Evolutionary conservation across 2,329 filamentous ascomycete genomes (phyloP).

Genomic region (Aspergillus candidus): DNA sequence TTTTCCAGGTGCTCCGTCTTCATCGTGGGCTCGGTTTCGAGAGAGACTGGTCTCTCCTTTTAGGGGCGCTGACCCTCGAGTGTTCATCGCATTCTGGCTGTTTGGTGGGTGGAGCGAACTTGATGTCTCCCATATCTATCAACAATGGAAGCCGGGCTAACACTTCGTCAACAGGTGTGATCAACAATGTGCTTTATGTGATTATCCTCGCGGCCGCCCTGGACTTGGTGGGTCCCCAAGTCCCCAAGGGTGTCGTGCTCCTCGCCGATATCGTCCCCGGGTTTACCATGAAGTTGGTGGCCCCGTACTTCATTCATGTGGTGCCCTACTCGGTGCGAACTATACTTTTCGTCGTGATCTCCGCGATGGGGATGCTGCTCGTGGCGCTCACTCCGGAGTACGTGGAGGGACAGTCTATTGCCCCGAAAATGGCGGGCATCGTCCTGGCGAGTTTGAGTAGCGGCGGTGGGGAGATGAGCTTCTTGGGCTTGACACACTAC

Average conservation of each 20-base stretch:
- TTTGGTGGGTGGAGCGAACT: slow-evolving; percentile 61
- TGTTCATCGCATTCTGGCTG: slow-evolving; percentile 82
- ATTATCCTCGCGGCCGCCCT: slow-evolving; percentile 93
- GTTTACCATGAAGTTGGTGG: slow-evolving; percentile 79
- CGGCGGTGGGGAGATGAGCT: slow-evolving; percentile 84
- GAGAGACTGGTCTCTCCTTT: slow-evolving; percentile 60
- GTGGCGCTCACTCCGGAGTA: slow-evolving; percentile 69
- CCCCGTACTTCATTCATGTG: slow-evolving; percentile 87
- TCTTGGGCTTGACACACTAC: slow-evolving; percentile 85
- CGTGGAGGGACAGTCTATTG: slow-evolving; percentile 55
- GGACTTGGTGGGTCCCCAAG: slow-evolving; percentile 78
- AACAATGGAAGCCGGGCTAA: no score
- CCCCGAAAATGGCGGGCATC: slow-evolving; percentile 73
- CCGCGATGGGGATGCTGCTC: slow-evolving; percentile 79
- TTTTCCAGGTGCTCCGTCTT: slow-evolving; percentile 52
- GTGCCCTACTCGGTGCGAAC: slow-evolving; percentile 75
- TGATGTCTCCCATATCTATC: no score
- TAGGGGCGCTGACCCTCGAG: slow-evolving; percentile 61
- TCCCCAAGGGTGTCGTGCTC: slow-evolving; percentile 88
- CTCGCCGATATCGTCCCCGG: slow-evolving; percentile 89
- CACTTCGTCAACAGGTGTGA: slow-evolving; percentile 54
- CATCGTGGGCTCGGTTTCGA: slow-evolving; percentile 69
- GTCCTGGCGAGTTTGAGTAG: slow-evolving; percentile 78
- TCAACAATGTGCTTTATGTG: slow-evolving; percentile 97
- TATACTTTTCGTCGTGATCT: slow-evolving; percentile 66